Evolutionary conservation across 208 protist species (phyloP).

Genomic region (Wallacemonas sp.): DNA sequence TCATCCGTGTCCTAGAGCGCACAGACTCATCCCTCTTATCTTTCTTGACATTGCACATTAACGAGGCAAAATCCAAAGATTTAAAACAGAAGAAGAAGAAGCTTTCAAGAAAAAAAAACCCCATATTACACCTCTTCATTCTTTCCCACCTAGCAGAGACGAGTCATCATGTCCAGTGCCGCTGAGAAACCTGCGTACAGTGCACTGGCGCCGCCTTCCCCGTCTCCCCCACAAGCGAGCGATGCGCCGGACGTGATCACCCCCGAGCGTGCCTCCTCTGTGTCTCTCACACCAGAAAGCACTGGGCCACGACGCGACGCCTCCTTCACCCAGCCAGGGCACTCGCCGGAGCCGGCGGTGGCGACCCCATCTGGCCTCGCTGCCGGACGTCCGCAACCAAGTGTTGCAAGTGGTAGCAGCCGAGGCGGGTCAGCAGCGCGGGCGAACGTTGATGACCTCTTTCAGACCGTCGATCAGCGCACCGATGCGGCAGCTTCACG

Average conservation of each 20-base stretch:
- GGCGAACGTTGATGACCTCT: conserved; percentile 5
- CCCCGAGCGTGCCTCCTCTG: not conserved
- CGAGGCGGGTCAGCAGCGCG: not conserved
- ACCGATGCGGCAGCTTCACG: not conserved
- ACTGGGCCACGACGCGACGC: not conserved
- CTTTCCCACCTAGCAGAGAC: too few relatives aligned
- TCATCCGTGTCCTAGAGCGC: too few relatives aligned
- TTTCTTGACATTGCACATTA: too few relatives aligned
- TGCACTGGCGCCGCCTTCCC: conserved; percentile 30
- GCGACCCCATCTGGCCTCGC: too few relatives aligned
- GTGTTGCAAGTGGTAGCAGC: not conserved
- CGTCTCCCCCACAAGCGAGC: conserved; percentile 25
- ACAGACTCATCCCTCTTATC: too few relatives aligned
- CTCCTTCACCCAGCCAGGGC: conserved; percentile 1
- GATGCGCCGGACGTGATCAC: conserved; percentile 2
- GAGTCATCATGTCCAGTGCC: not conserved
- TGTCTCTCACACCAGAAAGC: not conserved
- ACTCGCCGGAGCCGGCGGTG: not conserved
- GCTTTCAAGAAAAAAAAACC: too few relatives aligned
- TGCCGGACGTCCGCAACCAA: too few relatives aligned
- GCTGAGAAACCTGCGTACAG: conserved; percentile 7
- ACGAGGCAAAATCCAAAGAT: too few relatives aligned
- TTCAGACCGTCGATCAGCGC: conserved; percentile 9
- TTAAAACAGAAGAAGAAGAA: too few relatives aligned
- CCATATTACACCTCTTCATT: too few relatives aligned